Evolutionary conservation across 1,284 basidiomycete species (phyloP).

Genomic region (Athelia psychrophila): DNA sequence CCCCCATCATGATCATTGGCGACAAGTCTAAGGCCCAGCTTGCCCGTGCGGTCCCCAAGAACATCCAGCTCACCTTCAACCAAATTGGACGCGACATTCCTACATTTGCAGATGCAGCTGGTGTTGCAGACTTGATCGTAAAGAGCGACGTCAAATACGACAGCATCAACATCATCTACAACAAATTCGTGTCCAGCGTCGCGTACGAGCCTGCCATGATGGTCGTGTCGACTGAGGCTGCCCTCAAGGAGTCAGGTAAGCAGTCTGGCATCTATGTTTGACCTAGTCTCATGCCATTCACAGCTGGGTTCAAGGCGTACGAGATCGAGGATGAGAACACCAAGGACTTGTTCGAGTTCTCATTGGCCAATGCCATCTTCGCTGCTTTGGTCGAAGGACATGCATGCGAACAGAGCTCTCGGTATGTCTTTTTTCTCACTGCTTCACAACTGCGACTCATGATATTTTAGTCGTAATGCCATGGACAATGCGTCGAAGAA

Average conservation of each 20-base stretch:
- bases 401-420: constrained; percentile 91
- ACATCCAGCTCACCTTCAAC: constrained; percentile 90
- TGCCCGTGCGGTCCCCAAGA: constrained; percentile 60
- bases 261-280: constrained; percentile 14
- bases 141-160: constrained; percentile 88
- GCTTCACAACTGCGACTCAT: not conserved
- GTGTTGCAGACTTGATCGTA: constrained; percentile 92
- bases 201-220: constrained; percentile 84
- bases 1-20: constrained; percentile 84
- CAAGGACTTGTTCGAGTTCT: constrained; percentile 94
- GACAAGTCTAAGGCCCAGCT: constrained; percentile 99
- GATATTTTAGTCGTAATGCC: constrained; percentile 76
- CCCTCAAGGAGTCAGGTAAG: constrained; percentile 76
- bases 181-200: constrained; percentile 93
- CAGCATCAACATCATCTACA: constrained; percentile 88
- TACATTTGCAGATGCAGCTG: constrained; percentile 94
- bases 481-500: constrained; percentile 99
- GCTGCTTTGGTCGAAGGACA: constrained; percentile 94
- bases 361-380: constrained; percentile 95
- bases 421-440: constrained; percentile 40
- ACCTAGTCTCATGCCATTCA: not conserved
- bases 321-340: constrained; percentile 96
- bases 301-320: constrained; percentile 77
- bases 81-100: constrained; percentile 97
- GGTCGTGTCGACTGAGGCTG: constrained; percentile 81